Conservation (phyloP, 495 filamentous ascomycete genomes). For the Tuber calosporum region DNA sequence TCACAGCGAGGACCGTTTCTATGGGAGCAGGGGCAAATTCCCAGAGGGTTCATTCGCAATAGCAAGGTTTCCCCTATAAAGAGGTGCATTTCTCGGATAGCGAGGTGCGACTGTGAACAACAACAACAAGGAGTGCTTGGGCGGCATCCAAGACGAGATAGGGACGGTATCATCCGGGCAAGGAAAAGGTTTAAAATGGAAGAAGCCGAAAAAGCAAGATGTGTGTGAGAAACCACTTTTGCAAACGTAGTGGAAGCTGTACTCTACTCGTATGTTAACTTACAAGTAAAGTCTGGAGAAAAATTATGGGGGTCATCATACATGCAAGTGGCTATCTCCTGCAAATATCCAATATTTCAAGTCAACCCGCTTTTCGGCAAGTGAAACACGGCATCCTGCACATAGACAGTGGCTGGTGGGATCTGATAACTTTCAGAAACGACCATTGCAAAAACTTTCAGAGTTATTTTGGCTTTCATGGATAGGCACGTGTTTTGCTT, state of each 20-base stretch:
- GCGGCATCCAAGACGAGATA: background rate
- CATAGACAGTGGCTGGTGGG: background rate
- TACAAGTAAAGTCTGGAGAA: background rate
- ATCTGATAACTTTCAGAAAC: background rate
- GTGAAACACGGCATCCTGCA: background rate
- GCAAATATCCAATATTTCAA: background rate
- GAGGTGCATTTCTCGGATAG: too few species aligned
- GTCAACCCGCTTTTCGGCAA: background rate
- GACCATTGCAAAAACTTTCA: background rate
- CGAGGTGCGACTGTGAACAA: too few species aligned
- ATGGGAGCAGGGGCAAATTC: too few species aligned
- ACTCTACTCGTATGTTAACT: background rate
- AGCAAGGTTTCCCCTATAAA: too few species aligned
- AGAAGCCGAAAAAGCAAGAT: background rate
- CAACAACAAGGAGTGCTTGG: background rate
- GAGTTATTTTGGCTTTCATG: background rate
- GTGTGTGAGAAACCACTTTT: background rate
- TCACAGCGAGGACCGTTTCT: too few species aligned
- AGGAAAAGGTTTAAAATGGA: background rate
- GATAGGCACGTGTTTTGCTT: background rate
- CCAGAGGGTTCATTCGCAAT: too few species aligned
- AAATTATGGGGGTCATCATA: background rate
- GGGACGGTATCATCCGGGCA: background rate
- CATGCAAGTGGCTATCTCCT: background rate
- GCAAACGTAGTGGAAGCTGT: background rate